phyloP scores from a whole-genome alignment of 305 asterid species.

The Euphrasia arctica region DNA sequence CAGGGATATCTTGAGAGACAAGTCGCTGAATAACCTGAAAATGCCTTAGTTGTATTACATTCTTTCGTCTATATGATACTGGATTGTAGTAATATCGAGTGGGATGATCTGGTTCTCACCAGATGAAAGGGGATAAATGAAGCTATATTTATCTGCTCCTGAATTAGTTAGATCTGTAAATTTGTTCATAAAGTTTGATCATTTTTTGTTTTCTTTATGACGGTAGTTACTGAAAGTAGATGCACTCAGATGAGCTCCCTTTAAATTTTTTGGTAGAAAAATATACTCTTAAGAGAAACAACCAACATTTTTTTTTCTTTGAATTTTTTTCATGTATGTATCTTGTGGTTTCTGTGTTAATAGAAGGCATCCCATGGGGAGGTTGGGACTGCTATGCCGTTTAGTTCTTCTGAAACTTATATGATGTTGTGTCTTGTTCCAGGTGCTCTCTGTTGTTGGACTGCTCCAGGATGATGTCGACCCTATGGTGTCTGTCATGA shows the following conservation, averaged over 20 bases:
- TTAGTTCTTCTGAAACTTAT: background rate
- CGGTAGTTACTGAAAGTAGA: background rate
- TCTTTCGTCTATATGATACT: too few species aligned
- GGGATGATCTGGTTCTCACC: background rate
- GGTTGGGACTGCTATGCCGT: background rate
- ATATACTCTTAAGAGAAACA: background rate
- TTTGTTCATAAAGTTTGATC: background rate
- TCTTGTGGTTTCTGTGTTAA: too few species aligned
- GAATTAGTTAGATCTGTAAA: background rate
- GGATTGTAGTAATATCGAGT: background rate
- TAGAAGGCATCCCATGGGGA: too few species aligned
- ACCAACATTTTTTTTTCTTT: too few species aligned
- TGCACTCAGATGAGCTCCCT: background rate
- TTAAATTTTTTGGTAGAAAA: background rate
- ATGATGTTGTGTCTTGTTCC: constrained; percentile 23
- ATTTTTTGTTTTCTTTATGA: background rate
- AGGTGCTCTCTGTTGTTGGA: constrained; percentile 97
- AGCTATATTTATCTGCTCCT: background rate
- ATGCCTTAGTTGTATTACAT: too few species aligned
- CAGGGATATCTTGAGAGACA: too few species aligned
- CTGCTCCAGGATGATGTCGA: constrained; percentile 95
- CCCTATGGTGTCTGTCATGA: constrained; percentile 98
- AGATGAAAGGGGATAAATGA: constrained; percentile 3
- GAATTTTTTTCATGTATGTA: too few species aligned
- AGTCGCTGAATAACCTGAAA: too few species aligned